Evolutionary conservation across 1,284 basidiomycete genomes (phyloP), one percentile per base, ranked within the genome.

Genomic region (Rhodotorula sp.): DNA sequence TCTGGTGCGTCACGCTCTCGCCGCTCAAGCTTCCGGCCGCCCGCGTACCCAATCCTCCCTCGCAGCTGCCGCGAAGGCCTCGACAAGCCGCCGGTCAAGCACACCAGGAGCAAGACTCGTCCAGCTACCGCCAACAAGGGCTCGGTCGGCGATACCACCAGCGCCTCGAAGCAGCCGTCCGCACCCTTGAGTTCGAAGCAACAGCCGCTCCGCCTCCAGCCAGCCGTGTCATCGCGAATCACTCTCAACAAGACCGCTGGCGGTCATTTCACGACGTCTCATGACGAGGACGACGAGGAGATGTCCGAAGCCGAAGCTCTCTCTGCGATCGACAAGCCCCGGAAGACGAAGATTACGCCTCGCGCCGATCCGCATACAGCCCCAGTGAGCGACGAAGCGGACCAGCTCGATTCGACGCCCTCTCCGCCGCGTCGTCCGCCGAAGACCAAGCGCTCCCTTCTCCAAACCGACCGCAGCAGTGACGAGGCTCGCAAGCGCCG

Each of bases 1-100:
- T 75, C 31, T 80, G 79, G 74, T 79, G 67, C 18, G 61, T 31
- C 30, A 26, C 18, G 15, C 28, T 16, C 6, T 34, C 16, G 40
- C 40, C 40, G 40, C 40, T 46, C 30, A 22, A 10, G 3, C 24
- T 30, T 16, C 4, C 3, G 4, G 4, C 16, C 9, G 20, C 34
- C 16, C n/a, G 22, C 10, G 37, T 3, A 8, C 37, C 4, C 11
- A 10, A 44, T 11, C n/a, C 34, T 30, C 9, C 16, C 10, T 5
- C 15, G 4, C 44, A 73, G 71, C 65, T 73, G 71, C 46, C 68
- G 68, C 50, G 71, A 73, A 40, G 71, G 71, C 0, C 63, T 68
- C 54, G 62, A 70, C 48, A 70, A 64, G 62, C 68, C 71, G 24
- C 69, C 71, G 4, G 51, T 40, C 0, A 37, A 31, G 10, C 56